Evolutionary conservation across 169 alveolate genomes (phyloP), one percentile per base, ranked within the genome.

Genomic region (Fabrea salina): DNA sequence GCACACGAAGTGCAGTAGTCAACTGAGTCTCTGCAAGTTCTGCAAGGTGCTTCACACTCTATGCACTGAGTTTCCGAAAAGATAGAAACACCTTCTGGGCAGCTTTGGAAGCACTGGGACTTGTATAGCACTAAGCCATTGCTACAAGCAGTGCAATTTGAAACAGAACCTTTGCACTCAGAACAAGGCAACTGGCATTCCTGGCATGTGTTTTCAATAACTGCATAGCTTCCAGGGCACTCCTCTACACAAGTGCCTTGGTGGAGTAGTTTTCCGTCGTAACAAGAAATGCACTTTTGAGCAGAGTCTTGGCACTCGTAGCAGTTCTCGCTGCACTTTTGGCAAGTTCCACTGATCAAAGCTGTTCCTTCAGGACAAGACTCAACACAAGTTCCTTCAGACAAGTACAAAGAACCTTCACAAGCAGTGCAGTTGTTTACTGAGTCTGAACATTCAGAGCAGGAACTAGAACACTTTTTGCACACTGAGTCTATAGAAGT

Each of bases 331-430:
- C 25, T 11, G 39, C 74, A 61, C 3, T 61, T 61, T 37, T 33
- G 16, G 3, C 74, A 61, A 2, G n/a, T n/a, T n/a, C n/a, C n/a
- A n/a, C n/a, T n/a, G n/a, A n/a, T n/a, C n/a, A n/a, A n/a, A n/a
- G n/a, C n/a, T n/a, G n/a, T n/a, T n/a, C 76, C 76, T 16, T 66
- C 58, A 37, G 76, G 76, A 13, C 76, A 66, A 22, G n/a, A 19
- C 33, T 32, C n/a, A 37, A 66, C 19, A 11, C 76, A 66, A n/a
- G 32, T 22, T 11, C 30, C 57, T 41, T 66, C 76, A 22, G n/a
- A 39, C 22, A 41, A 22, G 11, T 39, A 41, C 16, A 22, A 41
- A 0, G 37, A 58, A 58, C 5, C 1, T 7, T 30, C 37, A 58
- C 71, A 58, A 2, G 33, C 11, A 0, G 37, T 33, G 44, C 71